Percentiles rank a stretch among this genome's conserved stretches.
These are phyloP conservation scores for Colletotrichum lindemuthianum DNA, from an alignment of 2,329 filamentous ascomycete species.

Conservation along the genomic window DNA sequence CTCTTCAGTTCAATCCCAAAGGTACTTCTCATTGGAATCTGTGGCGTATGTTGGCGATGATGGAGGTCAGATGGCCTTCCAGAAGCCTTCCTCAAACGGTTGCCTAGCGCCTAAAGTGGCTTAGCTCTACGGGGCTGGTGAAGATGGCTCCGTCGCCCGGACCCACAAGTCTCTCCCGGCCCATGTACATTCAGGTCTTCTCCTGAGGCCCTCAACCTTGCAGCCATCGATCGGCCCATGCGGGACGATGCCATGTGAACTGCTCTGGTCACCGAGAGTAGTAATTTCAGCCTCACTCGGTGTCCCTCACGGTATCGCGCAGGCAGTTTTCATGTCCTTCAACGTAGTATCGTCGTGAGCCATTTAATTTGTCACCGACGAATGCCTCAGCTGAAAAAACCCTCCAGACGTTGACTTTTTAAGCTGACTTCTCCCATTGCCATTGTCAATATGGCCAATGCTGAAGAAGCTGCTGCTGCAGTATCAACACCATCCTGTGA, in stretches of 20 bases:
- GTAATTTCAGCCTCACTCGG: neutral
- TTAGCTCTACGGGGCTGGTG: neutral
- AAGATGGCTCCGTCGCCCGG: conserved; percentile 11
- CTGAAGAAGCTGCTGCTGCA: no score
- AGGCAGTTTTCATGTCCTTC: neutral
- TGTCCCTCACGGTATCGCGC: neutral
- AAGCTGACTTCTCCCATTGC: no score
- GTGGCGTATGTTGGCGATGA: neutral
- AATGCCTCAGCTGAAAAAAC: conserved; percentile 8
- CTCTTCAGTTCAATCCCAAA: neutral
- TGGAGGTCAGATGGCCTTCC: conserved; percentile 19
- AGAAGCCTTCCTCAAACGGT: conserved; percentile 31
- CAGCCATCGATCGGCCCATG: neutral
- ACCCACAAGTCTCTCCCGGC: neutral
- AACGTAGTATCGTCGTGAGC: neutral
- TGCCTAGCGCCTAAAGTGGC: conserved; percentile 9
- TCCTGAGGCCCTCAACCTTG: conserved; percentile 9
- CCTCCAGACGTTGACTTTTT: neutral
- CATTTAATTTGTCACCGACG: conserved; percentile 8
- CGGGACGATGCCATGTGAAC: no score
- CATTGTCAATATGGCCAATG: no score
- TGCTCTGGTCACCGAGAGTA: neutral
- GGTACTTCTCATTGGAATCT: neutral
- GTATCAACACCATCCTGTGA: no score
- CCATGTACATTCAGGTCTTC: neutral